Base-by-base conservation (phyloP, 2,329 filamentous ascomycete genomes). In the Diaporthe nobilis region DNA sequence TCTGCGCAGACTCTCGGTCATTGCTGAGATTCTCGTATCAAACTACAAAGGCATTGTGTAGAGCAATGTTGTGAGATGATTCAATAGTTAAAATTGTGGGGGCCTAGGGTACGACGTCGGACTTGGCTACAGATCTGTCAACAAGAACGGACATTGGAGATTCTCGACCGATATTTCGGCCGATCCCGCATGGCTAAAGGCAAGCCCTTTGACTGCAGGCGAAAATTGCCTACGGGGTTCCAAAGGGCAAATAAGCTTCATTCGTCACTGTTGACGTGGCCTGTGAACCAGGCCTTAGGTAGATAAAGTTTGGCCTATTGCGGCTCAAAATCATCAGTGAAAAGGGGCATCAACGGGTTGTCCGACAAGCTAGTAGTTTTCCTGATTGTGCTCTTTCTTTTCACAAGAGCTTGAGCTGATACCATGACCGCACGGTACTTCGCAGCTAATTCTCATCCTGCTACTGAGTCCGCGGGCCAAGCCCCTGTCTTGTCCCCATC, bases 211-310 rank as follows among this genome's bases (percentile, higher is more conserved):
- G 28, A 34, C 8, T 20, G 55, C 28, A 22, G 28, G 28, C 5
- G 53, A 57, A 34, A 57, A 57, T 57, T 34, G 6, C 55, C 34
- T 37, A 22, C 15, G 15, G 28, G 28, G 55, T 17, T 57, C 37
- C 4, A 34, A 57, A 57, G 15, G 6, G 15, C 55, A 34, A 4
- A 34, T 57, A 34, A 57, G 55, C 25, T 57, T 34, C 55, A 57
- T 57, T 57, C 55, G 55, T 57, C 55, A 57, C 55, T 34, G 55
- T 57, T 57, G 28, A 57, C 55, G 55, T 57, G 28, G 55, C 55
- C 55, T 57, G 28, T 34, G 55, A 57, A 57, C 28, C 55, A 34
- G 31, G 31, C 31, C 31, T 31, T 31, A 31, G 31, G 17, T 22
- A 17, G 34, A 57, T 34, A 34, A 28, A 34, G 28, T 57, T 57